Base-by-base conservation (phyloP, 768 basidiomycete species). In the Pleurotus tuber-regium region DNA sequence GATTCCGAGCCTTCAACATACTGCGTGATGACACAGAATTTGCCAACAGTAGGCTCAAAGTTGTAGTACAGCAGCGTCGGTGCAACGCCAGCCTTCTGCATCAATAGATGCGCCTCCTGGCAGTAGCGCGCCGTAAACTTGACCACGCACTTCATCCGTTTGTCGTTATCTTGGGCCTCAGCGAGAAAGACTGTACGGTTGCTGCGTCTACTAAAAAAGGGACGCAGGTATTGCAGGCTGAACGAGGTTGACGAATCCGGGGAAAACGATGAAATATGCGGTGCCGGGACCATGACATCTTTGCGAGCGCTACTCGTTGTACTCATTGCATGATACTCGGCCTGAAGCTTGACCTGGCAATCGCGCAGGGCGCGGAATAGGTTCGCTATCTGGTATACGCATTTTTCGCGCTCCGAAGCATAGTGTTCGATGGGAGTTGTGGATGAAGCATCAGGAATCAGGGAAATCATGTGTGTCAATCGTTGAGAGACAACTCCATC, bases 51-150 rank as follows among this genome's bases (percentile, higher is more conserved):
- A 7, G 44, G 44, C 21, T 47, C 44, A 28, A 31, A 47, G 12
- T 30, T 18, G 44, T 30, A 47, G 29, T 47, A 47, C 14, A 47
- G 28, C 26, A 47, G 44, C 29, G 14, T 33, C 18, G 44, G 44
- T 31, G 44, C 44, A 12, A 31, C 18, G 3, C 44, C 44, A 7
- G 26, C 44, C 9, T 4, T n/a, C 9, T 47, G 4, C 44, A 47
- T 47, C 29, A 47, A 18, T 18, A 19, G 10, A 23, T 47, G 44
- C 6, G 44, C 44, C 14, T 30, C 44, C 21, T 14, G 14, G 30
- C 30, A 31, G 19, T 47, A 47, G 12, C 44, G 28, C 30, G 28
- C 11, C 16, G 28, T 47, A 18, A 47, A 47, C 30, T 47, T 47
- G 44, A 47, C 44, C 12, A 33, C 29, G 30, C 44, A 47, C 21